Evolutionary conservation across 2,329 filamentous ascomycete genomes (phyloP).

Genomic region (Sporothrix humicola): DNA sequence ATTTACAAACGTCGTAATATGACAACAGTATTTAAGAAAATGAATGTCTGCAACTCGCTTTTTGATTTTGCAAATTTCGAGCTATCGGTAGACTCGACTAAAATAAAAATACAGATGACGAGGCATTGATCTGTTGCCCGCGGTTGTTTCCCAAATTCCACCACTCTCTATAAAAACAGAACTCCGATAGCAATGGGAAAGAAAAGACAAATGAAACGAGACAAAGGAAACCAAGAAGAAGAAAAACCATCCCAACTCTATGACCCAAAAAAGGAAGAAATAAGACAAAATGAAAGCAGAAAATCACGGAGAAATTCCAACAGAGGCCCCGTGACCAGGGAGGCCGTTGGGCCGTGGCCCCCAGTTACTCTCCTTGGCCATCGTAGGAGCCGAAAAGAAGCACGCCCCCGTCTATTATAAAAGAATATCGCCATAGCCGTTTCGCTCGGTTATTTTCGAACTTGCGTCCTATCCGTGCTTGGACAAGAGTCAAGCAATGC

Average conservation of each 20-base stretch:
- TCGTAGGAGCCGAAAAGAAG: not conserved
- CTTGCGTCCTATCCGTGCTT: not conserved
- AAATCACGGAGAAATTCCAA: not conserved
- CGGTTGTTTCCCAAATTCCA: constrained; percentile 1
- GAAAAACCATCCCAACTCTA: not conserved
- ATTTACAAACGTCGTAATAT: too few relatives aligned
- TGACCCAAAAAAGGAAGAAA: not conserved
- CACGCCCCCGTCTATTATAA: constrained; percentile 13
- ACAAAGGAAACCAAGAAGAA: constrained; percentile 6
- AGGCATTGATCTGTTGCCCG: not conserved
- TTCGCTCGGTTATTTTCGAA: not conserved
- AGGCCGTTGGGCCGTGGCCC: not conserved
- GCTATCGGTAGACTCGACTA: not conserved
- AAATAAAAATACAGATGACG: not conserved
- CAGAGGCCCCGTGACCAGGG: not conserved
- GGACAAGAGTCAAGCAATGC: not conserved
- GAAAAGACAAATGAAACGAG: not conserved
- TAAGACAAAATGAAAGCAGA: constrained; percentile 1
- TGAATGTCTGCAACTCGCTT: not conserved
- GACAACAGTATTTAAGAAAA: too few relatives aligned
- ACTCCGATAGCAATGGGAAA: not conserved
- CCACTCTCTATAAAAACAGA: constrained; percentile 12
- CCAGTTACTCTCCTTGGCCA: not conserved
- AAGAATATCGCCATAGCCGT: constrained; percentile 4
- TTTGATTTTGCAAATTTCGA: not conserved